Evolutionary conservation across 139 green algal species (phyloP).

Genomic region (Chlamydomonas schloesseri): DNA sequence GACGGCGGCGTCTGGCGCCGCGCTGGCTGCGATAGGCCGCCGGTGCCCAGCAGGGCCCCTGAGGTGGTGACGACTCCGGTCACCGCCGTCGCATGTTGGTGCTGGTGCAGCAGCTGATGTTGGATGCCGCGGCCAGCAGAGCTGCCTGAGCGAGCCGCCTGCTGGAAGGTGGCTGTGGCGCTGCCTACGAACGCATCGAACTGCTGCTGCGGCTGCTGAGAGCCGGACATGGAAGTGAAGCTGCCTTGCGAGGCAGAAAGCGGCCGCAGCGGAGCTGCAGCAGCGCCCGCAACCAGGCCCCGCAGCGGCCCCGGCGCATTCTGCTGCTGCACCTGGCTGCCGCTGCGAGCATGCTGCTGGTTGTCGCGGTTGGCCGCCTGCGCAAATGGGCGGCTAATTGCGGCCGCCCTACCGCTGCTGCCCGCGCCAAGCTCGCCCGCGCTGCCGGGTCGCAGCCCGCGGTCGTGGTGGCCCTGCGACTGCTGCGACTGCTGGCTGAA

Average conservation of each 20-base stretch:
- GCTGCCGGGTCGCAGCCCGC: background rate
- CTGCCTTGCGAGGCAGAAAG: conserved; percentile 20
- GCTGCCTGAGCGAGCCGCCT: too few species aligned
- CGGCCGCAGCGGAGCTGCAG: background rate
- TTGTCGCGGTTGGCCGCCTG: background rate
- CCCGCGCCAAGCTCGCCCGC: background rate
- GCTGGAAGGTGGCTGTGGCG: background rate
- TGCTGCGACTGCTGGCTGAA: too few species aligned
- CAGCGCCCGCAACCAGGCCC: too few species aligned
- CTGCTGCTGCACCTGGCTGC: background rate
- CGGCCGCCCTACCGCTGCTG: background rate
- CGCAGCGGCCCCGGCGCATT: too few species aligned
- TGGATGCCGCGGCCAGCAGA: too few species aligned
- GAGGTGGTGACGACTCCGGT: too few species aligned
- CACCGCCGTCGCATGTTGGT: too few species aligned
- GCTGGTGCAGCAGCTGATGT: too few species aligned
- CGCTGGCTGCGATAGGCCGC: too few species aligned
- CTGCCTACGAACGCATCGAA: background rate
- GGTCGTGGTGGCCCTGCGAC: background rate
- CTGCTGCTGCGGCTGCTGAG: too few species aligned
- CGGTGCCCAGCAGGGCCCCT: too few species aligned
- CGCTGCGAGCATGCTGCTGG: background rate
- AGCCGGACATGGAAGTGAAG: background rate
- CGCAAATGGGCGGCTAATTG: conserved; percentile 6
- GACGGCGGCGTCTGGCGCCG: too few species aligned